Evolutionary conservation across 768 basidiomycete species (phyloP).

Genomic region (Lactifluus piperatus): DNA sequence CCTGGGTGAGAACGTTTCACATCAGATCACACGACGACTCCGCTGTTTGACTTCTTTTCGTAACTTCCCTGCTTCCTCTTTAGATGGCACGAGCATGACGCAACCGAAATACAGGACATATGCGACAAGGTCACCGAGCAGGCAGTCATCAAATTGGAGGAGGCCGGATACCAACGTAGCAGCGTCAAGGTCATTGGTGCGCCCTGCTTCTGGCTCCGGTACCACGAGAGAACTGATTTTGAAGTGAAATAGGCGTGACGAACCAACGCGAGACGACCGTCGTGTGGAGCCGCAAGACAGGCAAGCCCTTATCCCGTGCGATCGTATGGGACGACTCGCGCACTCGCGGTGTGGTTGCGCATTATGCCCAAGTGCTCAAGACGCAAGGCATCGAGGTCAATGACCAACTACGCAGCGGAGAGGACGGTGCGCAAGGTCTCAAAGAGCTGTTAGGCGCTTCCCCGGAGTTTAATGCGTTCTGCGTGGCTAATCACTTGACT

Average conservation of each 20-base stretch:
- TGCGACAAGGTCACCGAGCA: slow-evolving; percentile 69
- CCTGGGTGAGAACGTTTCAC: slow-evolving; percentile 47
- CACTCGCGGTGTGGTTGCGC: slow-evolving; percentile 77
- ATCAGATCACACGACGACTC: not conserved
- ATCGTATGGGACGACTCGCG: slow-evolving; percentile 98
- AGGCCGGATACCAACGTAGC: slow-evolving; percentile 63
- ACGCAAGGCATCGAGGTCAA: slow-evolving; percentile 67
- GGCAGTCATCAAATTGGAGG: slow-evolving; percentile 62
- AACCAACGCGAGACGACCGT: slow-evolving; percentile 97
- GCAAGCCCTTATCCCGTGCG: slow-evolving; percentile 78
- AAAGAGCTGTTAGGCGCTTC: slow-evolving; percentile 49
- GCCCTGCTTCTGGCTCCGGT: slow-evolving; percentile 23
- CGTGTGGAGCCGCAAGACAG: slow-evolving; percentile 85
- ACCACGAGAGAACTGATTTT: slow-evolving; percentile 3
- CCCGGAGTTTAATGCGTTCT: not conserved
- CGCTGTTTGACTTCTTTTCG: not conserved
- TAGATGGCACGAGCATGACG: slow-evolving; percentile 96
- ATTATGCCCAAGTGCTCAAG: slow-evolving; percentile 63
- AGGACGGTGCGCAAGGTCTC: slow-evolving; percentile 56
- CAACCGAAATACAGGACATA: slow-evolving; percentile 67
- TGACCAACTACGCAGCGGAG: slow-evolving; percentile 61
- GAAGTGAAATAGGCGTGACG: slow-evolving; percentile 64
- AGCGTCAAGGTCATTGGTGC: slow-evolving; percentile 89
- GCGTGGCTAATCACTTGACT: slow-evolving; percentile 8
- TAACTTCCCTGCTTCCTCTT: not conserved